Evolutionary conservation across 495 filamentous ascomycete genomes (phyloP), one percentile per base, ranked within the genome.

Genomic region (Penicillium ochrochloron): DNA sequence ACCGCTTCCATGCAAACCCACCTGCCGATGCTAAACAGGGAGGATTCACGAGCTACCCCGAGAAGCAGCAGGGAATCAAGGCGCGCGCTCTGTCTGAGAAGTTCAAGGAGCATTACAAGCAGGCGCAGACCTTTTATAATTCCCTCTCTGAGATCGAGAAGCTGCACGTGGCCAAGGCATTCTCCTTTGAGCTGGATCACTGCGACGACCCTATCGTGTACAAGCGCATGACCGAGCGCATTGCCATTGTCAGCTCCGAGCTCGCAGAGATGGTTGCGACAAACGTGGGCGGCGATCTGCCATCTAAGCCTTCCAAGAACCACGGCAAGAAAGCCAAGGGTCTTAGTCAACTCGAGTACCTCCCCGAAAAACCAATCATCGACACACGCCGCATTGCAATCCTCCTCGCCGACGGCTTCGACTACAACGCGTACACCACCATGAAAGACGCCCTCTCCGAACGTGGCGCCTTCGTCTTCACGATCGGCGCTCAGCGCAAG

Each of bases 191-290:
- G 76, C 85, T 97, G 8, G 90, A 93, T 68, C 93, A 96, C 76
- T 96, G 93, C 74, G 92, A 96, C 51, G 92, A 97, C 53, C 88
- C 89, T 0, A 69, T 90, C 27, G 92, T 97, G 23, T 96, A 94
- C 70, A 81, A 86, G 58, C 84, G 89, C 63, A 87, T 95, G 79
- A 81, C 83, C 27, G 72, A 89, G 54, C 88, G 93, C 25, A 78
- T 95, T 5, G 78, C 86, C 4, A 87, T 92, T 9, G 91, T 95
- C 67, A 90, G 92, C 63, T 74, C 93, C 2, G 79, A 80, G 1
- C 87, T 96, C 5, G 90, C 92, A 0, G 82, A 90, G 73, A 77
- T 79, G 3, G 90, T 94, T 10, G 88, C 90, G 0, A 83, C 85
- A 52, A 82, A 85, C 65, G 90, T 91, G 2, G 92, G 92, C 54